Conservation (phyloP, 306 rosid genomes). For the Arachis stenosperma region DNA sequence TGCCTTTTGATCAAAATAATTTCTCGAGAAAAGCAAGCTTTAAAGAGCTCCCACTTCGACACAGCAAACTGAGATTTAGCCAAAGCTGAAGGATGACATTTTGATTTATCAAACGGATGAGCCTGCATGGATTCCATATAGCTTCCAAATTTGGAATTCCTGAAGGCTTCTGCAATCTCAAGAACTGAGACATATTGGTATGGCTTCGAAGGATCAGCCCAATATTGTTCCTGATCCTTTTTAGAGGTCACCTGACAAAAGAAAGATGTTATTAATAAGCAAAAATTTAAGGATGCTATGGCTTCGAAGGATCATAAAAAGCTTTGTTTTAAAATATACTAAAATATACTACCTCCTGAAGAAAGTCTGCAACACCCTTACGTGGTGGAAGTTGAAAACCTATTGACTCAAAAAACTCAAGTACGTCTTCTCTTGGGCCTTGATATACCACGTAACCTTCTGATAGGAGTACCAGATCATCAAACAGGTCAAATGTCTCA, state of each 20-base stretch:
- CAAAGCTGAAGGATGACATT: slow-evolving; percentile 64
- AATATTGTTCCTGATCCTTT: slow-evolving; percentile 90
- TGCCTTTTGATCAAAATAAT: slow-evolving; percentile 61
- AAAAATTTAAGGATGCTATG: slow-evolving; percentile 6
- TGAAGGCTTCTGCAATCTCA: slow-evolving; percentile 75
- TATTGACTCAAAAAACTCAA: slow-evolving; percentile 74
- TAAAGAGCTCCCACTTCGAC: slow-evolving; percentile 59
- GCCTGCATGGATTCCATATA: slow-evolving; percentile 50
- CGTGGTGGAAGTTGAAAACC: slow-evolving; percentile 84
- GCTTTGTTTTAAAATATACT: slow-evolving; percentile 1
- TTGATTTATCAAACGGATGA: slow-evolving; percentile 59
- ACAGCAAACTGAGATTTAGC: slow-evolving; percentile 60
- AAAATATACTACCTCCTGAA: slow-evolving; percentile 74
- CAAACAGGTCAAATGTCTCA: slow-evolving; percentile 86
- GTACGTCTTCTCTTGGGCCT: slow-evolving; percentile 77
- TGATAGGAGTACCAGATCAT: slow-evolving; percentile 74
- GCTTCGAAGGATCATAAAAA: slow-evolving; percentile 15
- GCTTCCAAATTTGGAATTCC: slow-evolving; percentile 61
- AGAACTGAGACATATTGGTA: slow-evolving; percentile 61
- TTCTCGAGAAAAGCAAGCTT: slow-evolving; percentile 77
- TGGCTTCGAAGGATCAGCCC: slow-evolving; percentile 79
- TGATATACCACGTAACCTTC: slow-evolving; percentile 80
- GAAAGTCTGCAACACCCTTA: slow-evolving; percentile 91
- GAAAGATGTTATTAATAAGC: slow-evolving; percentile 21
- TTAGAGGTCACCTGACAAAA: slow-evolving; percentile 76